Percentiles rank a stretch among this genome's conserved stretches.
Evolutionary conservation across 139 green algal genomes (phyloP).

Genomic region (Gonium pectorale): DNA sequence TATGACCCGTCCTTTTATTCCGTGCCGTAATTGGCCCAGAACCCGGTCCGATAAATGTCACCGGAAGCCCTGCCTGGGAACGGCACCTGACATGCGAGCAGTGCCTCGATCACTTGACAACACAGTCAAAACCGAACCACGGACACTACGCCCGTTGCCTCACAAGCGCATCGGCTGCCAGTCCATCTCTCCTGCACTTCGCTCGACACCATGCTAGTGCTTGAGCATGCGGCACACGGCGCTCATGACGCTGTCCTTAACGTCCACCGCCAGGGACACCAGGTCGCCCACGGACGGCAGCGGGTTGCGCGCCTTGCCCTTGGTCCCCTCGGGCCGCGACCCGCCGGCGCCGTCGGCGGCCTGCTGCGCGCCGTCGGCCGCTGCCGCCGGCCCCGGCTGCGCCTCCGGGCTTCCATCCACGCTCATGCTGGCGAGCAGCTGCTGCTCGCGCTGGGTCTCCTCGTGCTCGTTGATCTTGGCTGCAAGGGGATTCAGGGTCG

Average conservation of each 20-base stretch:
- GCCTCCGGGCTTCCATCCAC: background rate
- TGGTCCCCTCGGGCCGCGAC: background rate
- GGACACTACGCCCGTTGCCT: too few relatives aligned
- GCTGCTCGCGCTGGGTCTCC: conserved; percentile 6
- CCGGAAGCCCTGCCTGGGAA: too few relatives aligned
- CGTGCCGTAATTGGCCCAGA: too few relatives aligned
- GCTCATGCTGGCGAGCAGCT: conserved; percentile 4
- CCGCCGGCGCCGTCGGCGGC: background rate
- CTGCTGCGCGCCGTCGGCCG: background rate
- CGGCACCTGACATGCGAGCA: too few relatives aligned
- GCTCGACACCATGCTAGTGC: background rate
- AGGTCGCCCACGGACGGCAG: background rate
- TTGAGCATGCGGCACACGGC: background rate
- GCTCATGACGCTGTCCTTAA: conserved; percentile 14
- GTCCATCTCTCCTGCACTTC: background rate
- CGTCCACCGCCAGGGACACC: background rate
- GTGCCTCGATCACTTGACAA: too few relatives aligned
- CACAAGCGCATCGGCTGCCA: too few relatives aligned
- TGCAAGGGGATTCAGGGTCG: background rate
- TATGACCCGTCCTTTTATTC: too few relatives aligned
- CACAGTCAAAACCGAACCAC: too few relatives aligned
- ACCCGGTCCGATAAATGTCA: too few relatives aligned
- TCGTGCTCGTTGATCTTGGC: conserved; percentile 48
- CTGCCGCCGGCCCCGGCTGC: background rate
- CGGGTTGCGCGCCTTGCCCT: background rate